Conservation (phyloP, 2,329 filamentous ascomycete species). For the Alternaria triticimaculans region DNA sequence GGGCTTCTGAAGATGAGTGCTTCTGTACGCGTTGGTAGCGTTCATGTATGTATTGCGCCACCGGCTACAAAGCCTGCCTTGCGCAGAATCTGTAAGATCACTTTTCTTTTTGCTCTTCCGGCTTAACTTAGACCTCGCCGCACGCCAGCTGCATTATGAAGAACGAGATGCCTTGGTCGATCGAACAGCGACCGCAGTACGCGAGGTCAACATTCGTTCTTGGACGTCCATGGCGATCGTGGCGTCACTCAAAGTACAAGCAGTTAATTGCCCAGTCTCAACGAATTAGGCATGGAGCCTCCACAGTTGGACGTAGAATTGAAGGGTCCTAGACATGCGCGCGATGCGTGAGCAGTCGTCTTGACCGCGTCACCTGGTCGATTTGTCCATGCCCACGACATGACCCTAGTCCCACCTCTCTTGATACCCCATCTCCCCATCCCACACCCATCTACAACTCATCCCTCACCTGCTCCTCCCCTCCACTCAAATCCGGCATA, state of each 20-base stretch:
- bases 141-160: neutral
- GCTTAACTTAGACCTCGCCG: neutral
- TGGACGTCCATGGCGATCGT: neutral
- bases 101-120: neutral
- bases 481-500: constrained; percentile 73
- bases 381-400: no score
- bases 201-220: neutral
- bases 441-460: constrained; percentile 30
- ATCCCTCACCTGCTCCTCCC: constrained; percentile 29
- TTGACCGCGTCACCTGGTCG: no score
- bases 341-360: no score
- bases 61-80: neutral
- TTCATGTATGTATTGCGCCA: neutral
- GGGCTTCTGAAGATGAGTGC: neutral
- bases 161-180: neutral
- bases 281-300: neutral
- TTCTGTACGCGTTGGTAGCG: neutral
- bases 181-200: neutral
- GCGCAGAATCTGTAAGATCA: neutral
- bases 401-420: no score
- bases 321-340: no score
- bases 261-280: neutral
- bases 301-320: neutral
- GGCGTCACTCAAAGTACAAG: neutral
- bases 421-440: neutral